These are phyloP conservation scores for Dorcoceras hygrometricum DNA, from an alignment of 257 asterid genomes.

Conservation along the genomic window DNA sequence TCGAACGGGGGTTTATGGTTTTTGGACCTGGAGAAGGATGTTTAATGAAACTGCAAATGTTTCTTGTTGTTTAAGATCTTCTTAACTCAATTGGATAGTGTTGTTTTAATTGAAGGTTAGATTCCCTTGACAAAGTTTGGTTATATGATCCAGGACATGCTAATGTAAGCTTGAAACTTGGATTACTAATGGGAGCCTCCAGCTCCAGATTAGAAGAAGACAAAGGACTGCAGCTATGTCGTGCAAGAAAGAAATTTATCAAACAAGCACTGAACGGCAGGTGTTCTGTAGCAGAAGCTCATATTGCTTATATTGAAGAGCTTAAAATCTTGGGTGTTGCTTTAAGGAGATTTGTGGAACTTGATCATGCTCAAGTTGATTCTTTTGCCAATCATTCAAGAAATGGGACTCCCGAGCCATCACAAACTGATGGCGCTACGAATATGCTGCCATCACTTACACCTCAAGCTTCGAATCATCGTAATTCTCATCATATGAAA, in stretches of 20 bases:
- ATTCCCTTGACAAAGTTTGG: not conserved
- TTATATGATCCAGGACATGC: constrained; percentile 18
- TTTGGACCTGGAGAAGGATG: not conserved
- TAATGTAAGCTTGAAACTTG: constrained; percentile 18
- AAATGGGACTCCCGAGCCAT: constrained; percentile 49
- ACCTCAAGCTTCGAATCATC: constrained; percentile 40
- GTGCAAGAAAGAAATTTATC: constrained; percentile 85
- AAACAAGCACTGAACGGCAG: constrained; percentile 93
- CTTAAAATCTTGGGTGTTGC: constrained; percentile 61
- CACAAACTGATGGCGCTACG: constrained; percentile 48
- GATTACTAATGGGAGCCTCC: constrained; percentile 76
- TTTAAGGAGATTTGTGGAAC: constrained; percentile 72
- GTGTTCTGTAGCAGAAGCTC: constrained; percentile 85
- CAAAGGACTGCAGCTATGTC: constrained; percentile 86
- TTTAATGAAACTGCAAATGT: not conserved
- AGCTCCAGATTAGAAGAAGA: constrained; percentile 83
- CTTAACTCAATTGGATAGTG: too few relatives aligned
- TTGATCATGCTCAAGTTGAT: constrained; percentile 51
- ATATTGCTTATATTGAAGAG: constrained; percentile 66
- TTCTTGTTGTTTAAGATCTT: too few relatives aligned
- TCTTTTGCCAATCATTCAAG: constrained; percentile 42
- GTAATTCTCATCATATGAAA: constrained; percentile 66
- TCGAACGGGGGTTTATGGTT: not conserved
- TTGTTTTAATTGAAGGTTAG: not conserved
- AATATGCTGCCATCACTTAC: constrained; percentile 61